These are phyloP conservation scores for Delonix regia DNA, from an alignment of 306 rosid species.

Conservation along the genomic window DNA sequence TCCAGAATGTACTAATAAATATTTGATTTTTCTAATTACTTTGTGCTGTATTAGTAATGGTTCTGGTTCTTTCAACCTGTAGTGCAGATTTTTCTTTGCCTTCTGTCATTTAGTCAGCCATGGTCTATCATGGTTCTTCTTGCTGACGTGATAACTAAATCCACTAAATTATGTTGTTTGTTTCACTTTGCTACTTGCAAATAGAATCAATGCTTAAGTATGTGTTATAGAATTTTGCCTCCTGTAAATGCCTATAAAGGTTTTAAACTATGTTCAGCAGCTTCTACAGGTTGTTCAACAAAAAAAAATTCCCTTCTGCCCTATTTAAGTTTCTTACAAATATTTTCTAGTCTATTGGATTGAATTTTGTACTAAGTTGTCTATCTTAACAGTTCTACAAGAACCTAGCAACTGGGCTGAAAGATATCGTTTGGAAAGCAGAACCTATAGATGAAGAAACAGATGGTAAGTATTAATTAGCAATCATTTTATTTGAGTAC, in stretches of 20 bases:
- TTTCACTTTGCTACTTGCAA: not conserved
- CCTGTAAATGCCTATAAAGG: not conserved
- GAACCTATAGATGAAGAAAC: slow-evolving; percentile 53
- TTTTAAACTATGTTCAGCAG: not conserved
- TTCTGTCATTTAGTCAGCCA: not conserved
- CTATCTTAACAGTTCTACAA: slow-evolving; percentile 66
- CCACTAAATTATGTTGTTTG: not conserved
- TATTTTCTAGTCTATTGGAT: not conserved
- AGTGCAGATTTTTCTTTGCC: not conserved
- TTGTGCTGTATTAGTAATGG: not conserved
- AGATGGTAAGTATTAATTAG: slow-evolving; percentile 44
- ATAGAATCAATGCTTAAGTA: not conserved
- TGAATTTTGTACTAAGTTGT: slow-evolving; percentile 6
- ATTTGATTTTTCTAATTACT: not conserved
- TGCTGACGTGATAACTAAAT: not conserved
- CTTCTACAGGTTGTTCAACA: not conserved
- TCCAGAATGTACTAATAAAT: not conserved
- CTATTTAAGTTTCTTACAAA: not conserved
- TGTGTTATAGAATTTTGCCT: slow-evolving; percentile 4
- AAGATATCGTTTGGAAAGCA: slow-evolving; percentile 71
- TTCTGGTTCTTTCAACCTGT: not conserved
- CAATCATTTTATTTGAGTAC: not conserved
- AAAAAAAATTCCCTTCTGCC: not conserved
- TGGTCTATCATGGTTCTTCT: not conserved
- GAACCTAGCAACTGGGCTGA: slow-evolving; percentile 61